Percentiles rank a stretch among this genome's conserved stretches.
Conservation (phyloP, 441 rosid species). For the Adansonia grandidieri region DNA sequence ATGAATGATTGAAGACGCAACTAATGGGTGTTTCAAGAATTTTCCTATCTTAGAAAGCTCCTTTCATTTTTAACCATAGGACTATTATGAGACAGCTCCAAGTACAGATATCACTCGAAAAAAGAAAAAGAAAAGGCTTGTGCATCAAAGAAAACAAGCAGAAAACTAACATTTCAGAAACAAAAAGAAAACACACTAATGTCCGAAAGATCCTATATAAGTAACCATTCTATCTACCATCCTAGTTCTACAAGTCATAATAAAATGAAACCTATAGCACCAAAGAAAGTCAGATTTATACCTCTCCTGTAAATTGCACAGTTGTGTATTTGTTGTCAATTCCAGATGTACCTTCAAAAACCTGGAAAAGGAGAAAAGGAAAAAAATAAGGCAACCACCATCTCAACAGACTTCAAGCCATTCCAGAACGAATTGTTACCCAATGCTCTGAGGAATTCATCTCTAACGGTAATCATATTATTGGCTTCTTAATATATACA, state of each 20-base stretch:
- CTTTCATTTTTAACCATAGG: background rate
- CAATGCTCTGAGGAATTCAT: background rate
- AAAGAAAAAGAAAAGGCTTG: background rate
- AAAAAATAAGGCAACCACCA: background rate
- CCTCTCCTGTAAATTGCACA: constrained; percentile 73
- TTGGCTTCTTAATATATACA: background rate
- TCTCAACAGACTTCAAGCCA: background rate
- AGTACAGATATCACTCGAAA: background rate
- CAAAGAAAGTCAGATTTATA: constrained; percentile 28
- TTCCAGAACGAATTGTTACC: background rate
- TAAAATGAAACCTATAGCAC: background rate
- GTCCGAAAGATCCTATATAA: background rate
- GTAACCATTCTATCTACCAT: background rate
- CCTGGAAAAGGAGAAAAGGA: constrained; percentile 45
- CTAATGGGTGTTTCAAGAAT: background rate
- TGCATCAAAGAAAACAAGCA: background rate
- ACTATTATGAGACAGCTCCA: background rate
- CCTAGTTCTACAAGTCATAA: background rate
- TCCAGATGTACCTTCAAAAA: constrained; percentile 97
- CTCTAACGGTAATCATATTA: background rate
- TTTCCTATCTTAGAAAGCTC: background rate
- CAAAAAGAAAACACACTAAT: background rate
- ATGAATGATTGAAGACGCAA: background rate
- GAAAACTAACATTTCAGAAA: background rate
- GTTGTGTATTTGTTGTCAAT: constrained; percentile 77